Evolutionary conservation across 202 grass and related monocot genomes (phyloP).

Genomic region (Schoenoplectus triqueter): DNA sequence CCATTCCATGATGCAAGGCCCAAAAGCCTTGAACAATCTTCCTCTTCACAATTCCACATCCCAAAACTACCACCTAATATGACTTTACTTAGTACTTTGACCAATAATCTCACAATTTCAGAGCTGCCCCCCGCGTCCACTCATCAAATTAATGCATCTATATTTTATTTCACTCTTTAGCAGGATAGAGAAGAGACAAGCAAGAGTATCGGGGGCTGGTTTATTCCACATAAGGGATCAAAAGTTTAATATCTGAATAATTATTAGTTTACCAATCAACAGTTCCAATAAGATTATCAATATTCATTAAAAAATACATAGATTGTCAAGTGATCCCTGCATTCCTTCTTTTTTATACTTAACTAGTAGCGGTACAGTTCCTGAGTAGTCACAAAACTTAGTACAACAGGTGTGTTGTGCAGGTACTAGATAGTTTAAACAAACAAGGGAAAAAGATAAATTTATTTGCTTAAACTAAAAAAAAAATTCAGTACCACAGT

Average conservation of each 20-base stretch:
- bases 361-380: not conserved
- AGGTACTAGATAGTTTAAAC: not conserved
- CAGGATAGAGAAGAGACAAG: not conserved
- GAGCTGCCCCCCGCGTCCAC: not conserved
- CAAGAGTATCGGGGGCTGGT: too few relatives aligned
- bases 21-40: not conserved
- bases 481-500: not conserved
- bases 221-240: not conserved
- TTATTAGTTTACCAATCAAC: not conserved
- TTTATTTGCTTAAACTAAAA: not conserved
- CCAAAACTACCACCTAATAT: not conserved
- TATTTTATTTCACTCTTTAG: not conserved
- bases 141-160: not conserved
- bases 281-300: too few relatives aligned
- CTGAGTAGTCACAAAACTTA: not conserved
- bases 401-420: not conserved
- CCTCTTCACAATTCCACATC: slow-evolving; percentile 1
- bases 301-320: not conserved
- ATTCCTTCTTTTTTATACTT: not conserved
- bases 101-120: not conserved
- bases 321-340: not conserved
- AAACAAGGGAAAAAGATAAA: not conserved
- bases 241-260: not conserved
- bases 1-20: not conserved
- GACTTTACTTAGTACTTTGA: not conserved